Base-by-base conservation (phyloP, 2,329 filamentous ascomycete species). In the Phaeosphaeriaceae sp. region DNA sequence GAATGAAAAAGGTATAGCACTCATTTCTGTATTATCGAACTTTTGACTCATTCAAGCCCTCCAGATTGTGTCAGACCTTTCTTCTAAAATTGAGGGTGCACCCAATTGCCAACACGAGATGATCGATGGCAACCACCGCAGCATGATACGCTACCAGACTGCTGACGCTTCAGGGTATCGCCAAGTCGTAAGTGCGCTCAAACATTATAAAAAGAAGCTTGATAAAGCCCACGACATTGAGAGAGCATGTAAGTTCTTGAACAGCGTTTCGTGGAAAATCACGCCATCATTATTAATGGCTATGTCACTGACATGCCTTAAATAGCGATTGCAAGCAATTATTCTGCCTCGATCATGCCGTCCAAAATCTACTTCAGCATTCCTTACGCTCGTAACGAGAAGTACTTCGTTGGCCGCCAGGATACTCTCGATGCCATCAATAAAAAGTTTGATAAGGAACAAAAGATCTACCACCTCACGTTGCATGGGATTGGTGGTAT, bases 401-500 rank as follows among this genome's bases (percentile, higher is more conserved):
- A 43, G 21, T 23, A 23, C 18, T 52, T 52, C 32, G 41, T 48
- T 12, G 50, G 50, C 20, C 26, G 50, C 16, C 13, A 48, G 40
- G 45, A 44, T 4, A 26, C 20, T 23, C 13, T 52, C 12, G 44
- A 44, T 26, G 39, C 33, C 5, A 32, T 48, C 17, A 29, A 52
- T 36, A 52, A 37, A 36, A 32, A 40, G 16, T 48, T 52, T 37
- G 30, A 45, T 23, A 23, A 15, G 50, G 50, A 16, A 45, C 50
- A 3, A 52, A 52, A 35, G 36, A 43, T 26, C 48, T 40, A 3
- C 46, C 50, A 12, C 48, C 48, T 34, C 32, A 40, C 50, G 4
- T 33, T 53, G 7, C 50, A 53, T 53, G 50, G 50, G 12, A 41
- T 53, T 2, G 50, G 46, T 17, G 50, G 50, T 21, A 53, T 53